phyloP scores from a whole-genome alignment of 2,329 filamentous ascomycete species.

The Alternaria solani region DNA sequence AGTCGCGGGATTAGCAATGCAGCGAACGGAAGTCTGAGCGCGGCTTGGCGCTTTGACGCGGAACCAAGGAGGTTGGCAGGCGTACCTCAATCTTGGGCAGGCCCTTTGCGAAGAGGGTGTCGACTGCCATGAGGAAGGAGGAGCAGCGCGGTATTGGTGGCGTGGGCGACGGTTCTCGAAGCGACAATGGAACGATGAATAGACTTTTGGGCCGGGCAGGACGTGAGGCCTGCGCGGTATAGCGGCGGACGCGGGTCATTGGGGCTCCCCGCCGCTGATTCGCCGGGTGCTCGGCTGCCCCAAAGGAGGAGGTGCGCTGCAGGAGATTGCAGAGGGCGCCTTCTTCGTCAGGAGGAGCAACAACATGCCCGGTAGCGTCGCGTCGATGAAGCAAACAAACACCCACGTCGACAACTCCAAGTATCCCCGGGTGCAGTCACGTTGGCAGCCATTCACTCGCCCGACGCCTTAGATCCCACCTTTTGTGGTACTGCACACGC shows the following conservation, averaged over 20 bases:
- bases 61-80: constrained; percentile 26
- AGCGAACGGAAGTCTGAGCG: constrained; percentile 39
- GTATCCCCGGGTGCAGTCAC: neutral
- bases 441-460: neutral
- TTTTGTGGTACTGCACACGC: neutral
- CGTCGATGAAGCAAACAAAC: neutral
- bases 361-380: neutral
- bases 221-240: constrained; percentile 24
- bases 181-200: constrained; percentile 21
- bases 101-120: constrained; percentile 40
- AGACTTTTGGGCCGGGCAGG: constrained; percentile 23
- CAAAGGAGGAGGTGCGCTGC: constrained; percentile 34
- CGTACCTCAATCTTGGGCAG: constrained; percentile 57
- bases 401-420: neutral
- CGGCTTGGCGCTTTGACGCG: constrained; percentile 23
- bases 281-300: constrained; percentile 1
- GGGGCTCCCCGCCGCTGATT: constrained; percentile 2
- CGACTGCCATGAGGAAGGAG: constrained; percentile 11
- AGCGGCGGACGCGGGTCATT: constrained; percentile 22
- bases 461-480: neutral
- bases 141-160: constrained; percentile 29
- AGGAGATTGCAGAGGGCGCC: constrained; percentile 41
- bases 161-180: constrained; percentile 29
- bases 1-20: constrained; percentile 37
- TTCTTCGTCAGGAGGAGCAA: constrained; percentile 30